Percentiles rank a stretch among this genome's conserved stretches.
Evolutionary conservation across 192 early-diverging fungal genomes (phyloP).

Genomic region (Backusella sp.): DNA sequence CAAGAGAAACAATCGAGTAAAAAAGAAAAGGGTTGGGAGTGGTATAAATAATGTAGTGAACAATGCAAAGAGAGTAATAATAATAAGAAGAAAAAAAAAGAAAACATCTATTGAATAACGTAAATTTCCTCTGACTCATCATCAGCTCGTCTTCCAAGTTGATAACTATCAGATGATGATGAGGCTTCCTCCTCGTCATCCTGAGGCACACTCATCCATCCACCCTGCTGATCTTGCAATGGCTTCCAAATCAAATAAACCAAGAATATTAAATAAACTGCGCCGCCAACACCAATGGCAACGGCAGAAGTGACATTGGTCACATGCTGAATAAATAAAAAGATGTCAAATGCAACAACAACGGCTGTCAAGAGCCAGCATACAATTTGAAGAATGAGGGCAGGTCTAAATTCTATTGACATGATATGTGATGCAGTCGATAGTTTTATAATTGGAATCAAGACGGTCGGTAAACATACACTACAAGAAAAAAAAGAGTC

Average conservation of each 20-base stretch:
- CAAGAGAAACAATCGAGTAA: neutral
- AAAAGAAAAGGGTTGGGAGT: neutral
- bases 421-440: constrained; percentile 6
- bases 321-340: constrained; percentile 17
- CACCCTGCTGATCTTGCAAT: neutral
- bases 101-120: neutral
- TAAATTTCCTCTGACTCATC: constrained; percentile 15
- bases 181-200: neutral
- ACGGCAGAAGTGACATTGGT: neutral
- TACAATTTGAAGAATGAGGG: neutral
- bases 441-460: constrained; percentile 24
- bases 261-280: neutral
- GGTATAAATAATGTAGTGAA: neutral
- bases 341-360: constrained; percentile 23
- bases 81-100: neutral
- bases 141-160: neutral
- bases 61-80: neutral
- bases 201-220: constrained; percentile 15
- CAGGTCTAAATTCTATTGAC: constrained; percentile 12
- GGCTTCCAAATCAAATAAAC: constrained; percentile 16
- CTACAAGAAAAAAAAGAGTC: neutral
- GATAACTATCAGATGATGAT: neutral
- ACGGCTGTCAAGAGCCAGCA: constrained; percentile 7
- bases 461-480: constrained; percentile 18
- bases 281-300: neutral